Evolutionary conservation across 495 filamentous ascomycete species (phyloP), one percentile per base, ranked within the genome.

Genomic region (Rhizodiscina lignyota): DNA sequence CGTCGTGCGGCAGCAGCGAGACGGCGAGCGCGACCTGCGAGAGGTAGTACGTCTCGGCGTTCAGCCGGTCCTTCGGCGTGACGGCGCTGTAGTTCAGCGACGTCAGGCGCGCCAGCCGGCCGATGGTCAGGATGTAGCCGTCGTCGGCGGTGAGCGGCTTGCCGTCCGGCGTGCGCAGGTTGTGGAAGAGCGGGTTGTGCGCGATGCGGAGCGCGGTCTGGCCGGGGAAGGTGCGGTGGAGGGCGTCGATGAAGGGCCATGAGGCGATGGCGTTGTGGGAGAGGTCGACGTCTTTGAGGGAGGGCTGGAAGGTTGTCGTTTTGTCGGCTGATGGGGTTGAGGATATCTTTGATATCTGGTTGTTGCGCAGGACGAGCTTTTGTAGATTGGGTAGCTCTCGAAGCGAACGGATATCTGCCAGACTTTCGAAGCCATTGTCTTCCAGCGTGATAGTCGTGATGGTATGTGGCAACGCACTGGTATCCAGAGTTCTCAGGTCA

Each of bases 11-110:
- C 0, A 63, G 66, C 6, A 62, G 62, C 12, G 77, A 72, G 15
- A 94, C 59, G 45, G 81, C 79, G 32, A 72, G 72, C 13, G 67
- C 79, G 35, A 94, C 85, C 20, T 74, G 67, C 4, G 72, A 76
- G 8, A 96, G 70, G 51, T 96, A 97, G 55, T 86, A 97, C 48
- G 85, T 75, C 37, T 97, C 89, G 10, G 81, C 83, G 45, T 96
- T 84, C 30, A 66, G 63, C 15, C 89, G 72, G 42, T 94, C 85
- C 28, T 73, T 66, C 1, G 53, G 39, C 0, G 73, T 70, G 43
- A 97, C 18, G 3, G 58, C 62, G 47, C 73, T 77, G 53, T 78
- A 91, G 54, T 97, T 96, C 11, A 97, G 68, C 0, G 56, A 60
- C 21, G 68, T 65, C 10, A 91, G 67, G 4, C 54, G 54, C 2